These are phyloP conservation scores for Globisporangium splendens DNA, from an alignment of 352 stramenopile species.

Conservation along the genomic window DNA sequence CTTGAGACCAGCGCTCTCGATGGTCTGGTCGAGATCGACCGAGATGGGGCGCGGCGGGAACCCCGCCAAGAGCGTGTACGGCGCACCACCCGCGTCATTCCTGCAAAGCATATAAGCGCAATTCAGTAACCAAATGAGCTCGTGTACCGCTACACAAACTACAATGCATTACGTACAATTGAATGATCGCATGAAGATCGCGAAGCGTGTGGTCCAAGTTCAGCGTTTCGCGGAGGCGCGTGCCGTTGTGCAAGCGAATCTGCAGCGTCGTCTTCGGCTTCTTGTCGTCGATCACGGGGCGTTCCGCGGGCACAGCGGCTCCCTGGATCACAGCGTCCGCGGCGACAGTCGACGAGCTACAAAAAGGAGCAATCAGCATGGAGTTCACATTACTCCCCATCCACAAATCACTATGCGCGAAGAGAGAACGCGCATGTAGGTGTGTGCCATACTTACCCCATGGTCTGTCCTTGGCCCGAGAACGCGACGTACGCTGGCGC, in stretches of 20 bases:
- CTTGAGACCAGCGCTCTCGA: slow-evolving; percentile 90
- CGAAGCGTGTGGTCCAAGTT: slow-evolving; percentile 88
- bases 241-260: slow-evolving; percentile 84
- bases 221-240: slow-evolving; percentile 74
- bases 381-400: too few relatives aligned
- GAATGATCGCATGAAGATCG: slow-evolving; percentile 86
- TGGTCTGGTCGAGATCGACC: slow-evolving; percentile 76
- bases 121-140: too few relatives aligned
- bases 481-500: slow-evolving; percentile 85
- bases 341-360: slow-evolving; percentile 35
- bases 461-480: slow-evolving; percentile 75
- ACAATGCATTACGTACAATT: slow-evolving; percentile 39
- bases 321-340: slow-evolving; percentile 47
- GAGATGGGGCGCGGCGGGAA: slow-evolving; percentile 90
- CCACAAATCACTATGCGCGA: too few relatives aligned
- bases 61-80: slow-evolving; percentile 90
- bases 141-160: not conserved
- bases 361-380: too few relatives aligned
- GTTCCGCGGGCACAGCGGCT: slow-evolving; percentile 27
- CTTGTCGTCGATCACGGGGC: slow-evolving; percentile 79
- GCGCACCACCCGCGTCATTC: slow-evolving; percentile 59
- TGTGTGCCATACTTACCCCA: slow-evolving; percentile 40
- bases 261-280: slow-evolving; percentile 86
- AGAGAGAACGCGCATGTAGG: slow-evolving; percentile 11
- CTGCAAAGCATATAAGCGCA: slow-evolving; percentile 28